Evolutionary conservation across 257 asterid genomes (phyloP).

Genomic region (Salvia rosmarinus): DNA sequence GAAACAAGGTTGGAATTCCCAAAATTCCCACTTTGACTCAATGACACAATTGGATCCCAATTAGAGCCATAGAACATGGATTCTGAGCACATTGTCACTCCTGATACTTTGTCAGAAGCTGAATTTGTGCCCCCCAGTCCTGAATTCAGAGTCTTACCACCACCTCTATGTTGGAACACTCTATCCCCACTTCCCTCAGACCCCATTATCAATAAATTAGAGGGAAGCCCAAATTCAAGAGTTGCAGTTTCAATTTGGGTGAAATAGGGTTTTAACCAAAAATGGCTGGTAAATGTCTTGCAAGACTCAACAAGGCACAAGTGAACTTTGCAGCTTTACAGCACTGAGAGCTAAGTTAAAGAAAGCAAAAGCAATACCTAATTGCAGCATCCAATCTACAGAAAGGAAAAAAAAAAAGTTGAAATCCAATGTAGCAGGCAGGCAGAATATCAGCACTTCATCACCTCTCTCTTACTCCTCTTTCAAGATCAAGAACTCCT

Average conservation of each 20-base stretch:
- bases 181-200: slow-evolving; percentile 57
- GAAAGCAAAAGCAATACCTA: slow-evolving; percentile 67
- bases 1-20: slow-evolving; percentile 52
- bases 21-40: slow-evolving; percentile 55
- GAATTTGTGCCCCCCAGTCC: slow-evolving; percentile 38
- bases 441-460: slow-evolving; percentile 34
- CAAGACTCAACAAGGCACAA: slow-evolving; percentile 82
- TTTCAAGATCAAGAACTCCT: slow-evolving; percentile 47
- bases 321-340: slow-evolving; percentile 82
- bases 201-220: slow-evolving; percentile 47
- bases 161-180: slow-evolving; percentile 41
- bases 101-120: slow-evolving; percentile 33
- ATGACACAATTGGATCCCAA: slow-evolving; percentile 71
- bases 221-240: slow-evolving; percentile 32
- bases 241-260: slow-evolving; percentile 34
- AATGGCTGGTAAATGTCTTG: slow-evolving; percentile 60
- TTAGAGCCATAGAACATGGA: slow-evolving; percentile 52
- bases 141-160: slow-evolving; percentile 17
- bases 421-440: slow-evolving; percentile 49
- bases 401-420: slow-evolving; percentile 47
- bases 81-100: slow-evolving; percentile 35
- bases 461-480: slow-evolving; percentile 21
- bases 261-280: slow-evolving; percentile 66
- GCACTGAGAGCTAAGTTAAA: slow-evolving; percentile 46
- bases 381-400: slow-evolving; percentile 52